Evolutionary conservation across 2,329 filamentous ascomycete species (phyloP), one percentile per base, ranked within the genome.

Genomic region (Rhexocercosporidium sp.): DNA sequence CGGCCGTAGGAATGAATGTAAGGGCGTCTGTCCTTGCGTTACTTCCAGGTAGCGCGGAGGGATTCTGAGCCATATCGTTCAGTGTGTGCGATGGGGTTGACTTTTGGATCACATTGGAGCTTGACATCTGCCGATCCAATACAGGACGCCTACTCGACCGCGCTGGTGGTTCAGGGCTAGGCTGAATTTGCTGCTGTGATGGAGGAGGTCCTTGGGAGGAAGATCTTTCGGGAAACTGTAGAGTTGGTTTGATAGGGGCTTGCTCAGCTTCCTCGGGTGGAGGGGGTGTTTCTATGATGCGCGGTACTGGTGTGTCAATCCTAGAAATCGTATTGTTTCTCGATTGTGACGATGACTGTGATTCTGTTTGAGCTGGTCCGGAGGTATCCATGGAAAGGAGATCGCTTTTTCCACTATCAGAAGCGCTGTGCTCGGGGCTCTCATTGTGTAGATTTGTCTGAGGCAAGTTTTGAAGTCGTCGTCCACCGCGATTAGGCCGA

Each of bases 1-100:
- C 92, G 2, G 92, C 82, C 0, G 90, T 95, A 0, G 94, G 92
- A 61, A 96, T 94, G 72, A 94, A 91, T 0, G 92, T 93, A 16
- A 96, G 82, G 59, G 85, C 88, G 78, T 96, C 93, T 0, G 92
- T 95, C 54, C 92, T 87, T 8, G 86, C 90, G 65, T 83, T 87
- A 64, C 88, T 89, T 14, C 91, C 91, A 25, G 91, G 89, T 1
- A 95, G 80, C 31, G 88, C 83, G n/a, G 92, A 88, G 3, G 91
- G 87, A 67, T 86, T 85, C 34, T 86, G 86, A 11, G 86, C 83
- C 70, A 92, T 85, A 34, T 94, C 90, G 71, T 89, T 88, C 59
- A 74, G 56, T 22, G 72, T 74, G 41, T 72, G 69, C 51, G 60
- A 64, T 29, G 68, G 59, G 29, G 66, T 54, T 12, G 62, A 27